Conservation (phyloP, 306 rosid genomes). For the Medicago arabica region DNA sequence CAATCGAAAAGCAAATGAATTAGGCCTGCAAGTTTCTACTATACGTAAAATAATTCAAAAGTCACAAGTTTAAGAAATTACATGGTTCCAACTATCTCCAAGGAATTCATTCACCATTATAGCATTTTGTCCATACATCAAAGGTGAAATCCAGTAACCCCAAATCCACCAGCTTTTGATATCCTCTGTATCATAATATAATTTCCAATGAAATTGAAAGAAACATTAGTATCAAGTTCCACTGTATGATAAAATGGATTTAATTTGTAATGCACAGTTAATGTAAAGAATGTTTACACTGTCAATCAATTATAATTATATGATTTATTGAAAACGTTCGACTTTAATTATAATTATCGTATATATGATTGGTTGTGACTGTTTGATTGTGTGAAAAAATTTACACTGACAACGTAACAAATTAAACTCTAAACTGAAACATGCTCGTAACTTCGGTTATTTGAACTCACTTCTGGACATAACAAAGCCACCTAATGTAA, state of each 20-base stretch:
- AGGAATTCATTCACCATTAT: conserved; percentile 57
- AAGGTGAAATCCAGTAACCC: conserved; percentile 66
- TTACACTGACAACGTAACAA: neutral
- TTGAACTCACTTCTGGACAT: conserved; percentile 48
- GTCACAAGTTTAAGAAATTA: conserved; percentile 39
- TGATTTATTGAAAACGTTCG: neutral
- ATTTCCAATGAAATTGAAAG: conserved; percentile 31
- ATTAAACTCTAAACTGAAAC: conserved; percentile 1
- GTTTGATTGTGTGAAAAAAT: neutral
- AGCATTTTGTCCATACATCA: conserved; percentile 65
- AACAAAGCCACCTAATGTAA: conserved; percentile 57
- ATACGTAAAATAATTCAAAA: neutral
- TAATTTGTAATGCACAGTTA: neutral
- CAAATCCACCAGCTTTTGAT: conserved; percentile 62
- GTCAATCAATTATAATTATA: neutral
- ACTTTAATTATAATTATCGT: neutral
- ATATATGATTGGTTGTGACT: neutral
- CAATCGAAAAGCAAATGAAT: neutral
- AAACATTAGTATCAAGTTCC: conserved; percentile 14
- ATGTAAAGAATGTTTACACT: neutral
- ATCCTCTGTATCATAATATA: conserved; percentile 42
- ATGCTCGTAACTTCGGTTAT: neutral
- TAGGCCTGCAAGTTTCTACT: neutral
- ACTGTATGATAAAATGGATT: neutral
- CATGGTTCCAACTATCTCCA: conserved; percentile 51